These are phyloP conservation scores for Glutinoglossum americanum DNA, from an alignment of 495 filamentous ascomycete genomes.

Conservation along the genomic window DNA sequence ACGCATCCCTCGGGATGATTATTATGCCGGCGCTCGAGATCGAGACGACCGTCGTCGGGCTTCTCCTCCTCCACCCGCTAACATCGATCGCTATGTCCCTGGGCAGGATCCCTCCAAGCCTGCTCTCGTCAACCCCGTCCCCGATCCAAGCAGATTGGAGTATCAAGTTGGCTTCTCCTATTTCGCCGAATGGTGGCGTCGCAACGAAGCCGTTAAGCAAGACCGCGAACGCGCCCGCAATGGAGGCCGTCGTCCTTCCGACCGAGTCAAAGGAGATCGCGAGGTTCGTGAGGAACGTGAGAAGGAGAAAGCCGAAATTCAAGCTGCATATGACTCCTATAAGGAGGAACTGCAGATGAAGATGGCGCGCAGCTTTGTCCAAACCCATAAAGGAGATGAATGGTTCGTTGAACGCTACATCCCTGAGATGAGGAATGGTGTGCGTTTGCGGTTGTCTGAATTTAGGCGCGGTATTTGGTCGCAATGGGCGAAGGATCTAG, in stretches of 20 bases:
- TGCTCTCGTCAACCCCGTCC: slow-evolving; percentile 47
- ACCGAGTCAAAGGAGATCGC: slow-evolving; percentile 49
- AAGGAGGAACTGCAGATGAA: slow-evolving; percentile 85
- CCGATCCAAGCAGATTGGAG: slow-evolving; percentile 65
- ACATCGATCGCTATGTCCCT: slow-evolving; percentile 92
- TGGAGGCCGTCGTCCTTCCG: slow-evolving; percentile 48
- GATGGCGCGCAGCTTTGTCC: slow-evolving; percentile 74
- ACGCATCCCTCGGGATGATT: slow-evolving; percentile 38
- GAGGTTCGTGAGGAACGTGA: slow-evolving; percentile 72
- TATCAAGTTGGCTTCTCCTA: slow-evolving; percentile 93
- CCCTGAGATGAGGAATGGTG: slow-evolving; percentile 47
- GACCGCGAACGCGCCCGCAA: slow-evolving; percentile 60
- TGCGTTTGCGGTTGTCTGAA: slow-evolving; percentile 47
- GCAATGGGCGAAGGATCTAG: slow-evolving; percentile 71
- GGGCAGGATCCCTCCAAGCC: slow-evolving; percentile 46
- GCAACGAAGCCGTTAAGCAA: slow-evolving; percentile 66
- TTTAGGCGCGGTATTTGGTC: slow-evolving; percentile 52
- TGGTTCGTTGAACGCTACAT: slow-evolving; percentile 97
- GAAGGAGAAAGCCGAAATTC: slow-evolving; percentile 73
- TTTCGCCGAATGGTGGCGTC: slow-evolving; percentile 92
- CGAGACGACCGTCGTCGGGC: slow-evolving; percentile 42
- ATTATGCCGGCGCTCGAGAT: slow-evolving; percentile 31
- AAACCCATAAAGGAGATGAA: slow-evolving; percentile 75
- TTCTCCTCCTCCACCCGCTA: slow-evolving; percentile 37
- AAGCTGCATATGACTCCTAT: slow-evolving; percentile 79